Evolutionary conservation across 2,329 filamentous ascomycete genomes (phyloP).

Genomic region (Diaporthe sp.): DNA sequence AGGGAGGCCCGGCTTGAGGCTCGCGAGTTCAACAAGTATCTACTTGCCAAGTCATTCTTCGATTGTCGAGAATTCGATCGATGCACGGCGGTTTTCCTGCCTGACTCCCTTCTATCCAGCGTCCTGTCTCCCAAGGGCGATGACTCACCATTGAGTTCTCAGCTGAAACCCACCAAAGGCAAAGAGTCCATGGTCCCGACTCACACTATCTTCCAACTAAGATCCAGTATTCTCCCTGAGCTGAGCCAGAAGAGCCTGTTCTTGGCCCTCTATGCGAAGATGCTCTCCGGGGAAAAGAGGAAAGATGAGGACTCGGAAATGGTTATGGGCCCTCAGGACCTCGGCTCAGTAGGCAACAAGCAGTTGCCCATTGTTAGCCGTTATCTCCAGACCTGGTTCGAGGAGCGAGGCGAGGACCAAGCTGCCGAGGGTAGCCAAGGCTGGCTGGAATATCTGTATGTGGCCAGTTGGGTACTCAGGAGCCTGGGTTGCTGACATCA

Average conservation of each 20-base stretch:
- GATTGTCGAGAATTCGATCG: slow-evolving; percentile 96
- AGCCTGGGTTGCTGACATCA: neutral
- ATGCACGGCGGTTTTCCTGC: slow-evolving; percentile 89
- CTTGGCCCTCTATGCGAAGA: slow-evolving; percentile 91
- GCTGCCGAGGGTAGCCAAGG: slow-evolving; percentile 77
- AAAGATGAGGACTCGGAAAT: slow-evolving; percentile 98
- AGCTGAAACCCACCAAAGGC: slow-evolving; percentile 76
- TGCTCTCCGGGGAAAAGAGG: slow-evolving; percentile 93
- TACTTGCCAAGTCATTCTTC: slow-evolving; percentile 94
- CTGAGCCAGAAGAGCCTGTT: slow-evolving; percentile 95
- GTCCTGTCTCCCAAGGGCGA: slow-evolving; percentile 67
- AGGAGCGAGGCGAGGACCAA: slow-evolving; percentile 72
- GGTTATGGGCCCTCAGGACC: slow-evolving; percentile 93
- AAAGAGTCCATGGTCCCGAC: slow-evolving; percentile 60
- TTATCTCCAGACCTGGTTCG: slow-evolving; percentile 86
- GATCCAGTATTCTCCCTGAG: slow-evolving; percentile 58
- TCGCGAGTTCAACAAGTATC: slow-evolving; percentile 84
- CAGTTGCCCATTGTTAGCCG: slow-evolving; percentile 83
- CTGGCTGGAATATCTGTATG: slow-evolving; percentile 87
- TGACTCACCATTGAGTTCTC: slow-evolving; percentile 56
- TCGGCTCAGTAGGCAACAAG: slow-evolving; percentile 86
- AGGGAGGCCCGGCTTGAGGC: slow-evolving; percentile 83
- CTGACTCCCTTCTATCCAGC: slow-evolving; percentile 81
- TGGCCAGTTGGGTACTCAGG: neutral
- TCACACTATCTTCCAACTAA: slow-evolving; percentile 40